Base-by-base conservation (phyloP, 371 early-diverging fungal genomes). In the Actinomortierella wolfii region DNA sequence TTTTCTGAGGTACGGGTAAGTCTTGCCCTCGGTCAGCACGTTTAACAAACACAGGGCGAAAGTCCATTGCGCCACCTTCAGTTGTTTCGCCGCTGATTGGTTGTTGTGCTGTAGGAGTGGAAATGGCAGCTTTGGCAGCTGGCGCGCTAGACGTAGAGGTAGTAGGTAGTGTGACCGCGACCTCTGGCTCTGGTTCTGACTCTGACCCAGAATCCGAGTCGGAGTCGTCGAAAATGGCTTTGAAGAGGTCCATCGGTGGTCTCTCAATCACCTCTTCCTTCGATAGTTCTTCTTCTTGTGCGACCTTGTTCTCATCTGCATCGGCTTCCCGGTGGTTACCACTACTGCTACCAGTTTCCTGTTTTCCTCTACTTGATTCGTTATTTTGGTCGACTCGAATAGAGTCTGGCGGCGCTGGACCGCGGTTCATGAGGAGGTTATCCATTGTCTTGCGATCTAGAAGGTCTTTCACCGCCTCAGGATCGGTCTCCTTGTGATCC, bases 191-290 rank as follows among this genome's bases (percentile, higher is more conserved):
- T 9, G 80, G 79, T 23, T 79, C 81, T 9, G 17, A 41, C 9
- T 54, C 71, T 14, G 54, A 54, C 18, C 84, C 86, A 0, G 83
- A 80, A 55, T 84, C 84, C 14, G 77, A 70, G 29, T 88, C 87
- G 21, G 86, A 84, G 34, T 89, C 83, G 26, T 88, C 92, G 76
- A 93, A 93, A 51, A 93, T 93, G 8, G 91, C 91, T 58, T 89
- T 89, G 57, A 93, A 93, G n/a, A 93, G 86, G 67, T 93, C 93
- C 89, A 93, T 90, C 0, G 90, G 77, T 1, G 93, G 93, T 51
- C 91, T 78, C 41, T 85, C 88, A 15, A 23, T 50, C 8, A 59
- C 29, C 21, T 42, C 52, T 21, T 53, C 57, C 25, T 52, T 59
- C 1, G 3, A 39, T 6, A 51, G 42, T 14, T 64, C 51, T 58